A percentile compares a stretch with the other conserved stretches of the same genome.
phyloP scores from a whole-genome alignment of 495 filamentous ascomycete species.

The Penicillium bialowiezense region DNA sequence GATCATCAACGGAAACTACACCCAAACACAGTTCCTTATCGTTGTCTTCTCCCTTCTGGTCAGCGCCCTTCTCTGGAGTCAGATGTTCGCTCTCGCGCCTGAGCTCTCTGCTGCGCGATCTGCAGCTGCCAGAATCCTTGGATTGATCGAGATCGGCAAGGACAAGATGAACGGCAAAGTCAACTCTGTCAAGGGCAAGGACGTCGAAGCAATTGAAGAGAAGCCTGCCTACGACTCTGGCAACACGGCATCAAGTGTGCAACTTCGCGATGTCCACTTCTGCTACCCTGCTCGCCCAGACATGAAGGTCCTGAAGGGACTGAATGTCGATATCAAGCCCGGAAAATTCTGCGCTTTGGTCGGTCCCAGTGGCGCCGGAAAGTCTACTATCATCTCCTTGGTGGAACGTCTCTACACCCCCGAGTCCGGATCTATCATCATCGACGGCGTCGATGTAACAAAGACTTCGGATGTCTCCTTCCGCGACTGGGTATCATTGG shows the following conservation, averaged over 20 bases:
- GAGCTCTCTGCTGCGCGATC: conserved; percentile 51
- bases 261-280: conserved; percentile 53
- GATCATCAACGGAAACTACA: conserved; percentile 53
- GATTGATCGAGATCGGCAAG: conserved; percentile 44
- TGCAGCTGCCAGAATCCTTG: conserved; percentile 42
- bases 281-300: conserved; percentile 56
- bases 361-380: conserved; percentile 57
- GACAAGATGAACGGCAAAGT: conserved; percentile 25
- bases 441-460: conserved; percentile 44
- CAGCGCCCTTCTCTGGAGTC: conserved; percentile 57
- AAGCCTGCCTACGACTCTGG: conserved; percentile 18
- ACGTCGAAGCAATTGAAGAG: conserved; percentile 19
- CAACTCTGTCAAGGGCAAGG: not conserved
- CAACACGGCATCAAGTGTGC: conserved; percentile 38
- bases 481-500: conserved; percentile 50
- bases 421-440: conserved; percentile 35
- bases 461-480: conserved; percentile 31
- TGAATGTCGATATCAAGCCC: conserved; percentile 50
- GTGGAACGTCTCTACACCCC: conserved; percentile 57
- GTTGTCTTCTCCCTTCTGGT: conserved; percentile 55
- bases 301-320: conserved; percentile 45
- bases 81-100: conserved; percentile 61
- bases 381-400: conserved; percentile 55
- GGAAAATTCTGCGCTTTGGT: conserved; percentile 57
- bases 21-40: conserved; percentile 58